Evolutionary conservation across 164 flowering plant species (phyloP), one percentile per base, ranked within the genome.

Genomic region (Saururus chinensis): DNA sequence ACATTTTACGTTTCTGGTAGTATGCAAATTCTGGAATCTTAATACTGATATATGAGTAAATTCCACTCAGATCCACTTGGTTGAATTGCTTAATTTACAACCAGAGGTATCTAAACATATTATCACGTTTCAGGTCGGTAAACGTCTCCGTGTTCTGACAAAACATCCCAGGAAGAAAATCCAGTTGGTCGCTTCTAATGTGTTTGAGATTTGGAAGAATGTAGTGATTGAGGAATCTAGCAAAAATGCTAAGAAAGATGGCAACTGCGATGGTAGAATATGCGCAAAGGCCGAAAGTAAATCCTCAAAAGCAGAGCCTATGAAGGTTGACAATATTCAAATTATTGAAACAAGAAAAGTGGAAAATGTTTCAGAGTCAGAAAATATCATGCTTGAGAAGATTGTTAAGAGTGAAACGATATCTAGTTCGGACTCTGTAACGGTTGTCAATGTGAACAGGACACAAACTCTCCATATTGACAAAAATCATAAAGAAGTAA

Each of bases 191-290:
- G 96, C 97, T 42, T 68, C 87, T 37, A 82, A 84, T 66, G 66
- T 90, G 75, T 79, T 90, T 65, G 92, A 86, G 57, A 51, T 75
- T 10, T 93, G 99, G 99, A 93, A 93, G 73, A 75, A 70, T 17
- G 67, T 88, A 23, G 84, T 93, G 37, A 76, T 85, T 19, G 81
- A 83, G 68, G 97, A 88, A 75, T 80, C 86, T 51, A 40, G 62
- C 9, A 82, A 62, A 58, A 79, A 67, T 54, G 62, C 53, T 19
- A 86, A 81, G 79, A 84, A 82, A 61, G 80, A 75, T 61, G 82
- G 73, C 7, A 71, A 40, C 59, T 56, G 61, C 37, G 81, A 76
- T 26, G 19, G 25, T 59, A 72, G 71, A 67, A 55, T 24, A 58
- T 59, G 81, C 17, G 51, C 62, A 16, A 75, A 69, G 55, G 64